Evolutionary conservation across 2,329 filamentous ascomycete species (phyloP).

Genomic region (Lecanosticta acicola): DNA sequence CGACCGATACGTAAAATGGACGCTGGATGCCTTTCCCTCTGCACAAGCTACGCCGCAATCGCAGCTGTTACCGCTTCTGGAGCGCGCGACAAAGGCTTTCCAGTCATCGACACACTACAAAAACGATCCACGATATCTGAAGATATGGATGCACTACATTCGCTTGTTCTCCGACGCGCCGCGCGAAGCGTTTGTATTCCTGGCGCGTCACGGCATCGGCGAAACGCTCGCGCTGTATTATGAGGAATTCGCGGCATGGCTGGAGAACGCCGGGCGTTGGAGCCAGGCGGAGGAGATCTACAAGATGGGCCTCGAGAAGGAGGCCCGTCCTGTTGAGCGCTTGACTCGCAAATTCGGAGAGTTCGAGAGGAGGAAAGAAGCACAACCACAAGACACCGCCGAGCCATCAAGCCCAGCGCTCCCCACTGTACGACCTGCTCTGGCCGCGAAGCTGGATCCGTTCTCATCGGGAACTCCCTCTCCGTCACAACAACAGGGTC

Average conservation of each 20-base stretch:
- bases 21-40: constrained; percentile 86
- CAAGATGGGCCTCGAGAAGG: constrained; percentile 78
- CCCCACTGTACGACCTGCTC: constrained; percentile 71
- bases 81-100: constrained; percentile 88
- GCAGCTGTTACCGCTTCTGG: constrained; percentile 80
- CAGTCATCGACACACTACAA: constrained; percentile 81
- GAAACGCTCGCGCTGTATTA: constrained; percentile 87
- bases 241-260: constrained; percentile 91
- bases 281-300: constrained; percentile 92
- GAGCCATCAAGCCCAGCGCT: constrained; percentile 83
- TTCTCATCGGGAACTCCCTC: constrained; percentile 57
- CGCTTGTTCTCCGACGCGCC: constrained; percentile 88
- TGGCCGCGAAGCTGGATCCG: constrained; percentile 80
- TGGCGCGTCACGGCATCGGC: constrained; percentile 82
- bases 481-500: constrained; percentile 54
- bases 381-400: constrained; percentile 53
- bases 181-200: constrained; percentile 84
- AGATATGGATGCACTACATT: constrained; percentile 92
- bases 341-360: constrained; percentile 85
- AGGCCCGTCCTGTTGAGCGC: constrained; percentile 75
- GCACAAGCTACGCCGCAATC: constrained; percentile 87
- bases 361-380: constrained; percentile 75
- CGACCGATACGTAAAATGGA: constrained; percentile 97
- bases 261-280: constrained; percentile 80
- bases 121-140: constrained; percentile 90